Evolutionary conservation across 805 yeast species (phyloP), one percentile per base, ranked within the genome.

Genomic region (Kregervanrija pseudodelftensis): DNA sequence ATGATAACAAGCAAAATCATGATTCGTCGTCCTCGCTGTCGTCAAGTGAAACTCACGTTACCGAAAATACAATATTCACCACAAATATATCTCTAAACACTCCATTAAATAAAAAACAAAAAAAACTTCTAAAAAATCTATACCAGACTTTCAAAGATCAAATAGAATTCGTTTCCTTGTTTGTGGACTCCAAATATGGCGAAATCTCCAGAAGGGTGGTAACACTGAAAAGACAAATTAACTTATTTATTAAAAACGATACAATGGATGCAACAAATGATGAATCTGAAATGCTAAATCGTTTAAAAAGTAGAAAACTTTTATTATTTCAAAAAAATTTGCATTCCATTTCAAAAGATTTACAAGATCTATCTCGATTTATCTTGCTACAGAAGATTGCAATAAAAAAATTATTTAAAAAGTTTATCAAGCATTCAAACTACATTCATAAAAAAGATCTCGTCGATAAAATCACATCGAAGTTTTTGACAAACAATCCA

Each of bases 311-410:
- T 3, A 54, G 59, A 31, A 57, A 59, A 39, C 37, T 64, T 14
- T 34, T 50, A 3, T 43, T 50, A 4, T 57, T 59, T 15, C 58
- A 60, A 59, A 56, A 54, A 42, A 78, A 67, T 56, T 69, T 66
- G 57, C 69, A 56, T 40, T 65, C 51, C 49, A 72, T 70, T 37
- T 74, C 73, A 45, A 65, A 55, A 13, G 81, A 77, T 39, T 65
- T 84, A 28, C 85, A 82, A 54, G 75, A 80, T 49, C 65, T 86
- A 39, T 72, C 85, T n/a, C 70, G 87, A 49, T 86, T 82, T 57
- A 76, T 85, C 12, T 65, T 81, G 16, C 73, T 85, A 8, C 95
- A 86, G 57, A 80, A 81, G 55, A 79, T 87, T 3, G 95, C 80
- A 5, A 70, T 84, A 40, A 71, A 81, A 49, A 86, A 86, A 64